Conservation (phyloP, 2,329 filamentous ascomycete genomes). For the Lojkania enalia region DNA sequence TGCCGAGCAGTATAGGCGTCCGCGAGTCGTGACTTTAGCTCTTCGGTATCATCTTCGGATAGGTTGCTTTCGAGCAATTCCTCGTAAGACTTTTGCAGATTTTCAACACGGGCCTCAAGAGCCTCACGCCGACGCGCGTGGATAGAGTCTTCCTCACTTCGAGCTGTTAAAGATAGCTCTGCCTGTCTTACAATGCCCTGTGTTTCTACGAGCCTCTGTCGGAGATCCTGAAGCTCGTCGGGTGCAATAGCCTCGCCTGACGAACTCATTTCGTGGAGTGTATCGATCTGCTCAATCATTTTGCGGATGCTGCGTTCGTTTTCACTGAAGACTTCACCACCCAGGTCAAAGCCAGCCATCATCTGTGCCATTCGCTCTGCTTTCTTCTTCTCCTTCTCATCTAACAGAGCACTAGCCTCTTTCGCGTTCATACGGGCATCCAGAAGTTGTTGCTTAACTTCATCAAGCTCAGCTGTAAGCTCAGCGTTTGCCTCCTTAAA, state of each 20-base stretch:
- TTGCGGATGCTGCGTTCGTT: constrained; percentile 85
- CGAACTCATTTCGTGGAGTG: constrained; percentile 74
- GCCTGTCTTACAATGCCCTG: constrained; percentile 92
- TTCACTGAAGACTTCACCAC: constrained; percentile 88
- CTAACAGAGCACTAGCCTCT: constrained; percentile 83
- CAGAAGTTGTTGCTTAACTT: constrained; percentile 92
- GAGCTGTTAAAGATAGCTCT: constrained; percentile 81
- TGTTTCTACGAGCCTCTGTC: constrained; percentile 79
- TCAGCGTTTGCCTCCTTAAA: constrained; percentile 95
- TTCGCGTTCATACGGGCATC: constrained; percentile 97
- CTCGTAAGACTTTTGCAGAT: constrained; percentile 82
- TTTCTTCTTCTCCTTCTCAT: constrained; percentile 99
- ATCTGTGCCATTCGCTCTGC: constrained; percentile 99
- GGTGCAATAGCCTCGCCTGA: constrained; percentile 78
- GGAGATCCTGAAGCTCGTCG: constrained; percentile 77
- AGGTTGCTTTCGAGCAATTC: constrained; percentile 79
- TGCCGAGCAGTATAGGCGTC: constrained; percentile 76
- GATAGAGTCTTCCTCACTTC: constrained; percentile 63
- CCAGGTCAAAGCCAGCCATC: constrained; percentile 98
- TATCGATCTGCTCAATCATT: constrained; percentile 81
- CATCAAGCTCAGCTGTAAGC: constrained; percentile 87
- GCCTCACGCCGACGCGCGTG: constrained; percentile 69
- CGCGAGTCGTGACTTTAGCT: constrained; percentile 78
- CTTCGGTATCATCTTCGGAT: constrained; percentile 75
- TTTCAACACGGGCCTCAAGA: constrained; percentile 73